Conservation (phyloP, 2,329 filamentous ascomycete species). For the Hypoxylon sp. region DNA sequence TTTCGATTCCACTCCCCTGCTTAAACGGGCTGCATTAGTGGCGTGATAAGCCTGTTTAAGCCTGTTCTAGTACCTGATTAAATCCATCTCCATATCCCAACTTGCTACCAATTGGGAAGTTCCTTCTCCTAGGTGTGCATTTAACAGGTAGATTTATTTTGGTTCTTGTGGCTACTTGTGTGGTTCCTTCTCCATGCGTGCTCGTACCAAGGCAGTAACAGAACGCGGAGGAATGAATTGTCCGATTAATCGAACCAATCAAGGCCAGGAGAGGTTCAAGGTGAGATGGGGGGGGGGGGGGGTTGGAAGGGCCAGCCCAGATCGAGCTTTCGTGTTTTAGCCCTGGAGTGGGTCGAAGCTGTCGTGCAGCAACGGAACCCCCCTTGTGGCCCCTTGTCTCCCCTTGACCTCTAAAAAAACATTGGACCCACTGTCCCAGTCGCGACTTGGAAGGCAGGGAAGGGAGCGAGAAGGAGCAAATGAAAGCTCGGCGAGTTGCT, state of each 20-base stretch:
- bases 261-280: conserved; percentile 20
- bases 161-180: conserved; percentile 26
- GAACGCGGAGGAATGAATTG: conserved; percentile 31
- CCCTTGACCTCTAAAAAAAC: conserved; percentile 38
- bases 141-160: conserved; percentile 29
- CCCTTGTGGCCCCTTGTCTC: conserved; percentile 20
- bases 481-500: conserved; percentile 32
- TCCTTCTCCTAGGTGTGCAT: conserved; percentile 39
- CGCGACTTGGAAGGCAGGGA: too few species aligned
- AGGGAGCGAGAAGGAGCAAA: conserved; percentile 45
- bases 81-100: conserved; percentile 26
- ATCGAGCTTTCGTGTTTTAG: conserved; percentile 40
- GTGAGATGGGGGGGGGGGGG: conserved; percentile 1
- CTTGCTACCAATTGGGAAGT: conserved; percentile 38
- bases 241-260: conserved; percentile 39
- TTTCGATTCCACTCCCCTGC: conserved; percentile 36
- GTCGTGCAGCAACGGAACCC: conserved; percentile 49
- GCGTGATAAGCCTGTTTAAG: conserved; percentile 38
- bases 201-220: conserved; percentile 26
- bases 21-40: conserved; percentile 41
- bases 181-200: conserved; percentile 24
- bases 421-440: conserved; percentile 44
- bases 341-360: conserved; percentile 45
- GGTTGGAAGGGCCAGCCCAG: conserved; percentile 9
- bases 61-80: conserved; percentile 38